Conservation (phyloP, 768 basidiomycete genomes). For the Auricularia auricula-judae region DNA sequence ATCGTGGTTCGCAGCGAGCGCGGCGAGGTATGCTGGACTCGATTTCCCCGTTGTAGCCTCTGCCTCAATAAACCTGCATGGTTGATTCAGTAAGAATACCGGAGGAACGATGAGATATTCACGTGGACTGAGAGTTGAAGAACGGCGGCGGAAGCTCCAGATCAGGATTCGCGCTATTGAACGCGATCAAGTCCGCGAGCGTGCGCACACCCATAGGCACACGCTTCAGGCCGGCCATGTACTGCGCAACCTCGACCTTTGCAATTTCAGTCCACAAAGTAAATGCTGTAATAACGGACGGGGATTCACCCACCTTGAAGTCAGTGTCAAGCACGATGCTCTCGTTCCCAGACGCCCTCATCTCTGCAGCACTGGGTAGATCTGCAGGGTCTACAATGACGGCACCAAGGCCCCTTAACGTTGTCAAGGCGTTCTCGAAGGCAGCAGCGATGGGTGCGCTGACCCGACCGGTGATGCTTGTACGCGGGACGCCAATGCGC, state of each 20-base stretch:
- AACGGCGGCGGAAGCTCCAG: slow-evolving; percentile 27
- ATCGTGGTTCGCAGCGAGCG: slow-evolving; percentile 20
- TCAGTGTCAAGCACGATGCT: slow-evolving; percentile 1
- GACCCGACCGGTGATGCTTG: slow-evolving; percentile 17
- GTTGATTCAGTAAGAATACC: not conserved
- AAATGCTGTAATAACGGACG: not conserved
- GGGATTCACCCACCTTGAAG: not conserved
- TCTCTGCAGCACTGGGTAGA: slow-evolving; percentile 27
- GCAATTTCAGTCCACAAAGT: not conserved
- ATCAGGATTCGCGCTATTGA: slow-evolving; percentile 40
- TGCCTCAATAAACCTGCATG: slow-evolving; percentile 1
- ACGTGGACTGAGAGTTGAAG: not conserved
- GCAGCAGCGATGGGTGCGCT: slow-evolving; percentile 16
- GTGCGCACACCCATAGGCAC: slow-evolving; percentile 47
- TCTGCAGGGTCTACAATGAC: slow-evolving; percentile 53
- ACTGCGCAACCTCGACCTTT: not conserved
- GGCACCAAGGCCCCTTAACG: slow-evolving; percentile 29
- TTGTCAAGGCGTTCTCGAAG: slow-evolving; percentile 29
- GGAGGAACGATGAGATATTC: not conserved
- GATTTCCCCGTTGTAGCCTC: slow-evolving; percentile 6
- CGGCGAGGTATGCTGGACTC: slow-evolving; percentile 15
- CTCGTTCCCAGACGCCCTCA: not conserved
- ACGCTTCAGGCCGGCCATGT: slow-evolving; percentile 21
- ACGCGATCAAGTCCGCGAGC: slow-evolving; percentile 46
- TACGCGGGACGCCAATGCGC: slow-evolving; percentile 37